Conservation (phyloP, 1,284 basidiomycete species). For the Mrakiaceae sp. region DNA sequence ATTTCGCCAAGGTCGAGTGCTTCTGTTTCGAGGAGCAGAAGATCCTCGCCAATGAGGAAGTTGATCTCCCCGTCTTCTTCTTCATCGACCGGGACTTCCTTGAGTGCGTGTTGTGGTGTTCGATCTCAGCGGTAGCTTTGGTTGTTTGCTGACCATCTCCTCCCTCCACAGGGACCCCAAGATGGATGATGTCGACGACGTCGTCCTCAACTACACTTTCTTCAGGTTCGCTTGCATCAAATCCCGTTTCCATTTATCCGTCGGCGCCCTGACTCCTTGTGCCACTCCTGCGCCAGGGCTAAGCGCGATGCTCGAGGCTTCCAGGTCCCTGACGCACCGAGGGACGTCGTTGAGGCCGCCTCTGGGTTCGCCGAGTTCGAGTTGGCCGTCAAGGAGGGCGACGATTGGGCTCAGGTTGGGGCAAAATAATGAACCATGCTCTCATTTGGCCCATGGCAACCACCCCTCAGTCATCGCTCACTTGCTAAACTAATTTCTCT, state of each 20-base stretch:
- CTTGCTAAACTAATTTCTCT: neutral
- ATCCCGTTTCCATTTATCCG: too few relatives aligned
- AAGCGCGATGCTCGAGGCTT: too few relatives aligned
- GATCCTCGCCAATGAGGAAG: conserved; percentile 86
- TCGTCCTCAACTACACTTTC: conserved; percentile 94
- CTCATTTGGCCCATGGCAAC: too few relatives aligned
- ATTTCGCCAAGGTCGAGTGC: conserved; percentile 98
- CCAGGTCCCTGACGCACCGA: conserved; percentile 64
- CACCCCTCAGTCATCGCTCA: neutral
- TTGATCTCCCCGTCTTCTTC: conserved; percentile 96
- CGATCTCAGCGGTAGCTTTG: neutral
- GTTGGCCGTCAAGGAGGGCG: conserved; percentile 15
- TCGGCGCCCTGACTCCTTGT: too few relatives aligned
- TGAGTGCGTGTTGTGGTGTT: conserved; percentile 37
- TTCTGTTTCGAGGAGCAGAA: conserved; percentile 99
- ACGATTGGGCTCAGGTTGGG: conserved; percentile 7
- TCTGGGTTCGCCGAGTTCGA: conserved; percentile 48
- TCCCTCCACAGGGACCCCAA: conserved; percentile 49
- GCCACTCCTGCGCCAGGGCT: too few relatives aligned
- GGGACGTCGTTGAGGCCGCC: conserved; percentile 62
- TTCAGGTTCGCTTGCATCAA: conserved; percentile 51
- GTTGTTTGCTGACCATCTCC: neutral
- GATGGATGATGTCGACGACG: conserved; percentile 74
- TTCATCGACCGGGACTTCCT: conserved; percentile 96
- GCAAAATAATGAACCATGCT: neutral